Conservation (phyloP, 2,329 filamentous ascomycete genomes). For the Coleophoma cylindrospora region DNA sequence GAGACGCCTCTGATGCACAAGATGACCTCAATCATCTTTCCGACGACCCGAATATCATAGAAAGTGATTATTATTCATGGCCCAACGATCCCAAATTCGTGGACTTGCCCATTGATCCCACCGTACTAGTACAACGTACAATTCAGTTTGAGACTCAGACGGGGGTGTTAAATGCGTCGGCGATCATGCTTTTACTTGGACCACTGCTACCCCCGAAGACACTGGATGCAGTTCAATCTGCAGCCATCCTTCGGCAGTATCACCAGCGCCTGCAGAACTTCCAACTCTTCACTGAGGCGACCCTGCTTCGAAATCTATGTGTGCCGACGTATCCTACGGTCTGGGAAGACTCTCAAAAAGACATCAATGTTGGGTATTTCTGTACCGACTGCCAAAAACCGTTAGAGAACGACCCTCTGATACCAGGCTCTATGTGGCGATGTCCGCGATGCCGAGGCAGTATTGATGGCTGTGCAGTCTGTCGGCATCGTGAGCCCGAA, state of each 20-base stretch:
- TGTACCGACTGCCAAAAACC: constrained; percentile 54
- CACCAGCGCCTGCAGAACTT: constrained; percentile 55
- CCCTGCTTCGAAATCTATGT: constrained; percentile 56
- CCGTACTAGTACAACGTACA: constrained; percentile 45
- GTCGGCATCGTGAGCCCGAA: constrained; percentile 36
- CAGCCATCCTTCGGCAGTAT: constrained; percentile 53
- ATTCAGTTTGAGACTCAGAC: constrained; percentile 51
- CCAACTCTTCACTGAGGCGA: constrained; percentile 54
- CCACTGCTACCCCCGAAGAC: constrained; percentile 50
- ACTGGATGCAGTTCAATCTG: constrained; percentile 50
- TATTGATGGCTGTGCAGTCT: constrained; percentile 55
- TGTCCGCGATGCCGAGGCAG: constrained; percentile 50
- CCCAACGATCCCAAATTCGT: constrained; percentile 50
- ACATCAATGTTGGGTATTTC: constrained; percentile 46
- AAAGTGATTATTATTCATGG: constrained; percentile 57
- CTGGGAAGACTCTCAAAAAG: constrained; percentile 48
- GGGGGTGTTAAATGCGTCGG: constrained; percentile 53
- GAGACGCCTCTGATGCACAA: background rate
- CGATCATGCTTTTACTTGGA: constrained; percentile 54
- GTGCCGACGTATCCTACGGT: constrained; percentile 47
- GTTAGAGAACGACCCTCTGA: constrained; percentile 31
- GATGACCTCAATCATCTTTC: constrained; percentile 10
- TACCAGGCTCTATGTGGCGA: constrained; percentile 43
- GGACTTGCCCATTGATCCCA: constrained; percentile 49
- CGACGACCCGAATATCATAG: constrained; percentile 35